Conservation (phyloP, 495 filamentous ascomycete genomes). For the Neurospora sp. region DNA sequence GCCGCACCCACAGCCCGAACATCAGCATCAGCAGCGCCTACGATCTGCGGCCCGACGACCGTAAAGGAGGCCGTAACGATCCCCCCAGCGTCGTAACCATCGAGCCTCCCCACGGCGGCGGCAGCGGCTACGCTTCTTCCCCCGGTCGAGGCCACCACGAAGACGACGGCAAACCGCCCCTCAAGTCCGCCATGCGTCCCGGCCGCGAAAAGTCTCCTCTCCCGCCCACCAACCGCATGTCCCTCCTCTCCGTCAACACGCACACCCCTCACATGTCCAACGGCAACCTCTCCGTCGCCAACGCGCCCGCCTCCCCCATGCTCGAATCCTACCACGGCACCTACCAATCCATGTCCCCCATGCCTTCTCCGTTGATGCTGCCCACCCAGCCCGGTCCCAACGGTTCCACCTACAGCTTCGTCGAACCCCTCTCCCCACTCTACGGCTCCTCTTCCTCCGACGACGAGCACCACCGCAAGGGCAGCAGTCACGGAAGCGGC, state of each 20-base stretch:
- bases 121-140: conserved; percentile 9
- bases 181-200: conserved; percentile 25
- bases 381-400: conserved; percentile 24
- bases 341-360: conserved; percentile 90
- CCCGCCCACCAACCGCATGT: conserved; percentile 41
- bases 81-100: conserved; percentile 25
- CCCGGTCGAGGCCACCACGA: conserved; percentile 2
- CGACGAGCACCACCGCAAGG: conserved; percentile 17
- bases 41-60: conserved; percentile 5
- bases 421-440: conserved; percentile 35
- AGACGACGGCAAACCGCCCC: conserved; percentile 3
- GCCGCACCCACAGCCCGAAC: conserved; percentile 19
- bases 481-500: conserved; percentile 5
- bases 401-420: conserved; percentile 2
- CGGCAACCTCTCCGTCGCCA: conserved; percentile 28
- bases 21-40: conserved; percentile 3
- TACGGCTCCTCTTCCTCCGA: conserved; percentile 20
- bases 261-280: conserved; percentile 27
- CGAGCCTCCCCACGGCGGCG: conserved; percentile 15
- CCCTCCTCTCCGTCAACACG: conserved; percentile 32
- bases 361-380: conserved; percentile 66
- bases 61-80: conserved; percentile 8
- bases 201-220: conserved; percentile 33
- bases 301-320: conserved; percentile 69
- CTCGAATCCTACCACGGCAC: conserved; percentile 90